These are phyloP conservation scores for Sporothrix schenckii DNA, from an alignment of 2,329 filamentous ascomycete genomes.

Conservation along the genomic window DNA sequence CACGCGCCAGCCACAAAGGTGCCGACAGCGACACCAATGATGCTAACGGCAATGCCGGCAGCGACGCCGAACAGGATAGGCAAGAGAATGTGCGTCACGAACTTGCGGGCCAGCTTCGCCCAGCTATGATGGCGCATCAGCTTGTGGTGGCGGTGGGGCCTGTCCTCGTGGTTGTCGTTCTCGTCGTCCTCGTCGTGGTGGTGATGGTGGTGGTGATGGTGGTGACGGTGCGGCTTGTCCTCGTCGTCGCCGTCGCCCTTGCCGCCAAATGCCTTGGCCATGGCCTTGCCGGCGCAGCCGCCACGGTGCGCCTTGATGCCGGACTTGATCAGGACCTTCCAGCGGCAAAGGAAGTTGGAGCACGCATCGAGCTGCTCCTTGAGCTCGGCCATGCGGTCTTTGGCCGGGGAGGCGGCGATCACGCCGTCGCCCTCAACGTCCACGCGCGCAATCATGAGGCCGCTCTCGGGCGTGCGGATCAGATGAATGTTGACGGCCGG, in stretches of 20 bases:
- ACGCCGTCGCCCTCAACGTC: constrained; percentile 42
- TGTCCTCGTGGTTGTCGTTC: constrained; percentile 27
- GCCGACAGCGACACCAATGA: constrained; percentile 67
- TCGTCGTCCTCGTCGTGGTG: constrained; percentile 38
- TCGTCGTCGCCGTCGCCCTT: constrained; percentile 19
- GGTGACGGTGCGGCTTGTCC: constrained; percentile 24
- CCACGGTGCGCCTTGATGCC: constrained; percentile 48
- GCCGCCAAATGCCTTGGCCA: neutral
- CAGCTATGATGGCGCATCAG: constrained; percentile 45
- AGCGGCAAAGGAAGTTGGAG: constrained; percentile 57
- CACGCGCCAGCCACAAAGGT: constrained; percentile 66
- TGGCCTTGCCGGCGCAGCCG: constrained; percentile 43
- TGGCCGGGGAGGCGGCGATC: neutral
- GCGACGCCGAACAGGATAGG: constrained; percentile 70
- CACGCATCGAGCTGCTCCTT: constrained; percentile 44
- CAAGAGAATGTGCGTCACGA: constrained; percentile 65
- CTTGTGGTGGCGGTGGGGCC: constrained; percentile 36
- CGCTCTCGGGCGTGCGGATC: constrained; percentile 59
- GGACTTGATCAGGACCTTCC: constrained; percentile 54
- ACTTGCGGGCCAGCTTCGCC: constrained; percentile 55
- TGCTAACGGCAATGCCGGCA: constrained; percentile 68
- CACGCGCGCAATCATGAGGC: constrained; percentile 58
- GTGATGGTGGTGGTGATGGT: constrained; percentile 35
- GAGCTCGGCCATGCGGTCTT: constrained; percentile 27
- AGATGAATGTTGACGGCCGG: constrained; percentile 63